These are phyloP conservation scores for Maudiozyma bulderi DNA, from an alignment of 805 yeast species.

Conservation along the genomic window DNA sequence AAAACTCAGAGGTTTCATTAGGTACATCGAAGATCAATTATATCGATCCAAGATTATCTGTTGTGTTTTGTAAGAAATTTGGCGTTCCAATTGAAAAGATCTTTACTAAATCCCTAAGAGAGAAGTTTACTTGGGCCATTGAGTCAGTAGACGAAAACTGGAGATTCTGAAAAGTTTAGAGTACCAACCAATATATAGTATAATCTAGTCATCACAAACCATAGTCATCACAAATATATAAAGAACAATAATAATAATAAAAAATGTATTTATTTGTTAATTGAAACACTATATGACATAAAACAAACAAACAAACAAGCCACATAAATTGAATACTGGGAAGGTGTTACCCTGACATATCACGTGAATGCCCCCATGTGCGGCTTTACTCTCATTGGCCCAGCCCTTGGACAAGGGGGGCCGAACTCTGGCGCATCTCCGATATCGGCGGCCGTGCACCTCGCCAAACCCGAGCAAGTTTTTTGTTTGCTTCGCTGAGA, in stretches of 20 bases:
- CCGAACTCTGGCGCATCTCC: not conserved
- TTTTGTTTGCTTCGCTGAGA: no score
- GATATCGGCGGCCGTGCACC: not conserved
- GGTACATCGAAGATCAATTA: conserved; percentile 92
- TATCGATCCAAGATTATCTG: conserved; percentile 88
- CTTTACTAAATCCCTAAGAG: conserved; percentile 83
- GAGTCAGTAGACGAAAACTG: conserved; percentile 82
- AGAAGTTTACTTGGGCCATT: conserved; percentile 92
- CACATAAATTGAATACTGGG: no score
- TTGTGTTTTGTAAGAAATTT: conserved; percentile 76
- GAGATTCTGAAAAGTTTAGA: conserved; percentile 47
- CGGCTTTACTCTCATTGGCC: not conserved
- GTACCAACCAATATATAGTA: not conserved
- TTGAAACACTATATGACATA: no score
- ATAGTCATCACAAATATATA: not conserved
- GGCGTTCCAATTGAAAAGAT: conserved; percentile 87
- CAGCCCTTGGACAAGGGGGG: not conserved
- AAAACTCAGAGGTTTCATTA: conserved; percentile 84
- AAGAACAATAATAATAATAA: not conserved
- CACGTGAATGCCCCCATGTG: not conserved
- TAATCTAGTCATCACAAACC: not conserved
- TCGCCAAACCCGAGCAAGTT: no score
- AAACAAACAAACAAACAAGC: no score
- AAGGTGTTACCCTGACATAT: no score
- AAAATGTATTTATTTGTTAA: not conserved